Conservation (phyloP, 805 yeast genomes). For the Zygotorulaspora chibaensis region DNA sequence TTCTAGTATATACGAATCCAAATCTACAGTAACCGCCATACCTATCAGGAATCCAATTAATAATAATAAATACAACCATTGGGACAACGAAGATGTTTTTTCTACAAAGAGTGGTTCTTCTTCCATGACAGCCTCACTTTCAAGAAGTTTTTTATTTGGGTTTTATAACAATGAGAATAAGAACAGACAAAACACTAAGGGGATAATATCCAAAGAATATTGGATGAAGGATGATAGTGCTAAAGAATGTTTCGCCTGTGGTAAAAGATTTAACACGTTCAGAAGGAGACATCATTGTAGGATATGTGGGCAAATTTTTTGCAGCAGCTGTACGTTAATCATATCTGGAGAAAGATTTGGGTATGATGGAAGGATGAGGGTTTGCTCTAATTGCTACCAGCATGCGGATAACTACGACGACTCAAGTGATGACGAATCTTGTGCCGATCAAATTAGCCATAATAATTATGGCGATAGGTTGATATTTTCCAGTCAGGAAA, state of each 20-base stretch:
- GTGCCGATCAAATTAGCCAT: conserved; percentile 14
- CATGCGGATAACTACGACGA: conserved; percentile 65
- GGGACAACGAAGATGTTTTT: conserved; percentile 35
- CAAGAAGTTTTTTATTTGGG: conserved; percentile 41
- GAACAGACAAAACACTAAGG: conserved; percentile 20
- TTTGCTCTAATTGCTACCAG: conserved; percentile 67
- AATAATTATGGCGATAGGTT: conserved; percentile 10
- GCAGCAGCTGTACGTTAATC: conserved; percentile 74
- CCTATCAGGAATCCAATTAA: conserved; percentile 27
- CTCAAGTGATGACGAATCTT: conserved; percentile 57
- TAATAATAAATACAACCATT: conserved; percentile 18
- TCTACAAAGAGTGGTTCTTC: conserved; percentile 39
- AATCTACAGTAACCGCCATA: conserved; percentile 33
- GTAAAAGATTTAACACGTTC: conserved; percentile 74
- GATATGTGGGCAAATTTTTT: conserved; percentile 93
- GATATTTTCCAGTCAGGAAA: conserved; percentile 9
- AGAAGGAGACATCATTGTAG: conserved; percentile 93
- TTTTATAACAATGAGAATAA: conserved; percentile 34
- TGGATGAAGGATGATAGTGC: conserved; percentile 98
- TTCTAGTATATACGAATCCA: conserved; percentile 34
- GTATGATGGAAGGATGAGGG: conserved; percentile 64
- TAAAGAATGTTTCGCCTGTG: conserved; percentile 80
- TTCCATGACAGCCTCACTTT: conserved; percentile 40
- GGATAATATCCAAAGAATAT: conserved; percentile 54
- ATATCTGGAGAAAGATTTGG: conserved; percentile 63